Conservation (phyloP, 805 yeast species). For the Debaryomyces maramus region DNA sequence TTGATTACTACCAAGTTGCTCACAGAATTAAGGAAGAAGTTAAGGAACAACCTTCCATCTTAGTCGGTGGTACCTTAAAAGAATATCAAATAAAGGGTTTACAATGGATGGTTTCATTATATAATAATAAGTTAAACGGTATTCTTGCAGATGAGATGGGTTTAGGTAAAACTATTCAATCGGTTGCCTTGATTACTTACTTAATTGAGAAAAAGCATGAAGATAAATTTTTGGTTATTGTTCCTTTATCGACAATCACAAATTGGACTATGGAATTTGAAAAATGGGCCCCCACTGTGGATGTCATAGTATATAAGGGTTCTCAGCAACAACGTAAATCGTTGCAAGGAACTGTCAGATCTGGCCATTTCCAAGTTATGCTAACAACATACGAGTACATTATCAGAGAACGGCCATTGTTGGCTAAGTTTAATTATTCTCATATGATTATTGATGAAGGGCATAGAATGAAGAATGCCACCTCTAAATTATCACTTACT, state of each 20-base stretch:
- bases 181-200: conserved; percentile 74
- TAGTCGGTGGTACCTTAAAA: conserved; percentile 77
- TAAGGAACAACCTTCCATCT: conserved; percentile 61
- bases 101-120: conserved; percentile 67
- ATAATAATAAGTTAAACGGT: conserved; percentile 62
- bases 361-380: conserved; percentile 72
- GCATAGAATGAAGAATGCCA: conserved; percentile 81
- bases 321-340: conserved; percentile 69
- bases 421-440: conserved; percentile 70
- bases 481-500: conserved; percentile 70
- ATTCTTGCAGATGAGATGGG: conserved; percentile 71
- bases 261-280: conserved; percentile 87
- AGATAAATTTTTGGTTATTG: conserved; percentile 76
- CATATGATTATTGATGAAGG: conserved; percentile 93
- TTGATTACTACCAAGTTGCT: conserved; percentile 81
- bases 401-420: conserved; percentile 70
- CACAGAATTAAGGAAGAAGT: conserved; percentile 71
- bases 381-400: conserved; percentile 82
- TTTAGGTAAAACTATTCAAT: conserved; percentile 68
- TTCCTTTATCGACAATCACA: conserved; percentile 79
- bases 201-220: conserved; percentile 65
- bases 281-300: conserved; percentile 83
- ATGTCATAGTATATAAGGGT: conserved; percentile 74
- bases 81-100: conserved; percentile 71
- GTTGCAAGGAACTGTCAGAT: conserved; percentile 61